These are phyloP conservation scores for Blastocystis sp. DNA, from an alignment of 352 stramenopile genomes.

Conservation along the genomic window DNA sequence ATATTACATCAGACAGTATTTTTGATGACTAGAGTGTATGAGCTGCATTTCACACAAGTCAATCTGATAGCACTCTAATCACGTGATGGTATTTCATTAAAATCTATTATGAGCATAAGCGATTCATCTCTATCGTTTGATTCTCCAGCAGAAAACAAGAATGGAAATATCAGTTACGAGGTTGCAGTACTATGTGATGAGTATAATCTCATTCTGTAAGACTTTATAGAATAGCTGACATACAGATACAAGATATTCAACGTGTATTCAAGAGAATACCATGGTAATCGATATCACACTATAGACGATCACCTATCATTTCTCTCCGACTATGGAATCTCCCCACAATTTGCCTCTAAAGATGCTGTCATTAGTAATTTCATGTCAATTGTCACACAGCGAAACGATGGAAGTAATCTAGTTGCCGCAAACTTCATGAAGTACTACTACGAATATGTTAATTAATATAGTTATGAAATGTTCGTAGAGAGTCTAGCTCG, in stretches of 20 bases:
- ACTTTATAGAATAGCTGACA: neutral
- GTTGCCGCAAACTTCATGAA: neutral
- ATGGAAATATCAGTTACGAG: neutral
- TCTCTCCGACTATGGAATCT: neutral
- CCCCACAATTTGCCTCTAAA: neutral
- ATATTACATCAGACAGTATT: no score
- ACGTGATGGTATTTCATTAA: no score
- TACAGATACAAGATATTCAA: conserved; percentile 9
- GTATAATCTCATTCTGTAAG: conserved; percentile 37
- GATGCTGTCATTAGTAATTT: neutral
- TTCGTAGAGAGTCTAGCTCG: conserved; percentile 4
- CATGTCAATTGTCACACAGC: neutral
- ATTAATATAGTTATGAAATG: neutral
- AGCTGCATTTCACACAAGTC: no score
- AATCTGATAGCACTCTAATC: no score
- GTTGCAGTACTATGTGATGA: conserved; percentile 28
- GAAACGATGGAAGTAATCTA: conserved; percentile 23
- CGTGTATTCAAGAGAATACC: neutral
- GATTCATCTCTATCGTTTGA: no score
- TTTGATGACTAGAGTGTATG: no score
- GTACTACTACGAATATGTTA: neutral
- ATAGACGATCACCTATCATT: conserved; percentile 25
- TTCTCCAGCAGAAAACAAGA: no score
- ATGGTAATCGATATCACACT: neutral
- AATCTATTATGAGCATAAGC: no score